Evolutionary conservation across 2,329 filamentous ascomycete genomes (phyloP), one percentile per base, ranked within the genome.

Genomic region (Calonectria naviculata): DNA sequence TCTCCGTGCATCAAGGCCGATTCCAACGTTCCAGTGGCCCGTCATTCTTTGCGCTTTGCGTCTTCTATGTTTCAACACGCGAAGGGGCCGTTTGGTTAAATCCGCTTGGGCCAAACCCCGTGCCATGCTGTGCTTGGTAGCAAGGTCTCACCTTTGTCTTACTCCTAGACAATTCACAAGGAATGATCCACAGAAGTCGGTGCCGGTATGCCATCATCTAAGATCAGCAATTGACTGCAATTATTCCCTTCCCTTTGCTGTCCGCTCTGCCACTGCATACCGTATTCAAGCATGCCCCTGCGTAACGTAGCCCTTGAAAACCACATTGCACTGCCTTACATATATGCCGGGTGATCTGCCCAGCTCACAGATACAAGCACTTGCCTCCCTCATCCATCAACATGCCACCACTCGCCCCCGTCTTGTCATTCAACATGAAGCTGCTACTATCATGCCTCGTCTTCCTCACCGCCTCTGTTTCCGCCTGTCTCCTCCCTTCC

Each of bases 401-500:
- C 41, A 42, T 47, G 15, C n/a, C 34, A 44, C 36, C 29, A 19
- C 66, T 58, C 3, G 13, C 24, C 12, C 12, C 12, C 13, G 21
- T n/a, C 36, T 38, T n/a, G 19, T 36, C 24, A 38, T 58, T 41
- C 52, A 68, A 54, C 60, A 83, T 83, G 81, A 83, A 81, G 78
- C 62, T 79, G 47, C 31, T 41, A 58, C 66, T 62, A 24, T 38
- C 31, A 15, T 29, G 38, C 24, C 67, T 75, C 34, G 12, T 74
- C 10, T 26, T 78, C 31, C 70, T 76, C n/a, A 68, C 72, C 41
- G 73, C 80, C 41, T 72, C 74, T n/a, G 69, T 77, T 36, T 75
- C 76, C n/a, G 75, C 78, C 31, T 80, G 88, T 68, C 82, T 86
- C 17, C 78, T 85, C 49, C 81, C 83, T 15, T 80, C 82, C 44